Evolutionary conservation across 1,284 basidiomycete genomes (phyloP).

Genomic region (Ustilago shanxiensis): DNA sequence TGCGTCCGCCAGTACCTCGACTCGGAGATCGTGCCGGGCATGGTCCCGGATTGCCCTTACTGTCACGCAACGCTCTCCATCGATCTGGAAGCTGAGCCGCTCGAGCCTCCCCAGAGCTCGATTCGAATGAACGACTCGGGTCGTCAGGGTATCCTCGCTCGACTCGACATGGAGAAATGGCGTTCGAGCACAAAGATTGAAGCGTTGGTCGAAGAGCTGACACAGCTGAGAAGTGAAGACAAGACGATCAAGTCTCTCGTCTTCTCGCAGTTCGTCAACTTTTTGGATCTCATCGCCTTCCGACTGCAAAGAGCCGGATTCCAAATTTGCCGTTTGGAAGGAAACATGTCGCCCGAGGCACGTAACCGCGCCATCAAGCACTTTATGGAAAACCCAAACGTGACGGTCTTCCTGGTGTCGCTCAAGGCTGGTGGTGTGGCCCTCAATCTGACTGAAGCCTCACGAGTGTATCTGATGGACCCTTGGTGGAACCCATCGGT

Average conservation of each 20-base stretch:
- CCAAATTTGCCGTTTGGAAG: conserved; percentile 92
- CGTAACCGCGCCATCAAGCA: conserved; percentile 93
- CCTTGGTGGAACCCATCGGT: conserved; percentile 70
- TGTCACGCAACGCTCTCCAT: conserved; percentile 94
- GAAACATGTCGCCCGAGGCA: conserved; percentile 96
- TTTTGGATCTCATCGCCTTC: conserved; percentile 85
- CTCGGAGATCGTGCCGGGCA: conserved; percentile 76
- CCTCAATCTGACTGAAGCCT: conserved; percentile 68
- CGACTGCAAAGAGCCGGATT: conserved; percentile 88
- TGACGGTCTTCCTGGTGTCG: conserved; percentile 93
- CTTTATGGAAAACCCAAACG: conserved; percentile 93
- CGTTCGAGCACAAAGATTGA: conserved; percentile 97
- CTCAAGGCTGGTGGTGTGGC: conserved; percentile 97
- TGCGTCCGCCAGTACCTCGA: conserved; percentile 93
- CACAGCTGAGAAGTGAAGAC: conserved; percentile 84
- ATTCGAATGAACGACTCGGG: conserved; percentile 70
- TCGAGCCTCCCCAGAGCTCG: conserved; percentile 80
- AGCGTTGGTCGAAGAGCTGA: conserved; percentile 92
- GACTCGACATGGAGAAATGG: conserved; percentile 89
- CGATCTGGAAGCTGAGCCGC: conserved; percentile 90
- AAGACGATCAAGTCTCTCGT: conserved; percentile 96
- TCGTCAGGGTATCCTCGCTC: conserved; percentile 92
- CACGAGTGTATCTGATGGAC: conserved; percentile 69
- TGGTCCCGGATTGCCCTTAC: conserved; percentile 86
- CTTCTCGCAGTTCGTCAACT: conserved; percentile 91